Percentiles rank a stretch among this genome's conserved stretches.
phyloP scores from a whole-genome alignment of 1,139 yeast species.

The Insectozyma bohioensis region DNA sequence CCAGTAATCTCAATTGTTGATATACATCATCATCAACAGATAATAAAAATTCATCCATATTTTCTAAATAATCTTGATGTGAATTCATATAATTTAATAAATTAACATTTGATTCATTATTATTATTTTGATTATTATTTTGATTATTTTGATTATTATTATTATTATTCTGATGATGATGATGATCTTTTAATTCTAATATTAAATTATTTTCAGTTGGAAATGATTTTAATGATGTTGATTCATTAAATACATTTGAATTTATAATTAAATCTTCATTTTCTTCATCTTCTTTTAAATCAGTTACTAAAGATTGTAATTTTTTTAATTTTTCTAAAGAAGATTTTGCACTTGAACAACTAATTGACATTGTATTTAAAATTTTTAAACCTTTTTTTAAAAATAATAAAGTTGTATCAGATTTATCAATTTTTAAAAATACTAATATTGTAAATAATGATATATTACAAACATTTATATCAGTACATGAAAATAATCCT shows the following conservation, averaged over 20 bases:
- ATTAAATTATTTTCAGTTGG: constrained; percentile 7
- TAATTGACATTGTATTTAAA: constrained; percentile 17
- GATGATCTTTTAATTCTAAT: neutral
- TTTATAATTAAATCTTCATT: constrained; percentile 10
- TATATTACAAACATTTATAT: constrained; percentile 18
- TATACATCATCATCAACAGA: constrained; percentile 12
- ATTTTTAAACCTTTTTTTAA: constrained; percentile 19
- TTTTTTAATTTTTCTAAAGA: constrained; percentile 10
- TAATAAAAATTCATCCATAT: constrained; percentile 10
- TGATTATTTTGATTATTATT: neutral
- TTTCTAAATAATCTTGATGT: constrained; percentile 10
- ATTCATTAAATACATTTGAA: constrained; percentile 11
- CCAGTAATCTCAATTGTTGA: too few relatives aligned
- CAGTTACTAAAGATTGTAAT: constrained; percentile 12
- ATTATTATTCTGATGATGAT: neutral
- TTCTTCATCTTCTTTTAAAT: constrained; percentile 12
- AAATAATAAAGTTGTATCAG: constrained; percentile 17
- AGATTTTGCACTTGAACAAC: constrained; percentile 19
- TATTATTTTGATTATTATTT: neutral
- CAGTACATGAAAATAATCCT: constrained; percentile 20
- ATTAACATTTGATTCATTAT: constrained; percentile 1
- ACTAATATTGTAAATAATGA: constrained; percentile 18
- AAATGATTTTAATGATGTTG: constrained; percentile 12
- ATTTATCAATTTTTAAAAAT: constrained; percentile 18
- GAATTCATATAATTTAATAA: constrained; percentile 7